phyloP scores from a whole-genome alignment of 2,329 filamentous ascomycete genomes.

The Ophiostoma pallidulum region DNA sequence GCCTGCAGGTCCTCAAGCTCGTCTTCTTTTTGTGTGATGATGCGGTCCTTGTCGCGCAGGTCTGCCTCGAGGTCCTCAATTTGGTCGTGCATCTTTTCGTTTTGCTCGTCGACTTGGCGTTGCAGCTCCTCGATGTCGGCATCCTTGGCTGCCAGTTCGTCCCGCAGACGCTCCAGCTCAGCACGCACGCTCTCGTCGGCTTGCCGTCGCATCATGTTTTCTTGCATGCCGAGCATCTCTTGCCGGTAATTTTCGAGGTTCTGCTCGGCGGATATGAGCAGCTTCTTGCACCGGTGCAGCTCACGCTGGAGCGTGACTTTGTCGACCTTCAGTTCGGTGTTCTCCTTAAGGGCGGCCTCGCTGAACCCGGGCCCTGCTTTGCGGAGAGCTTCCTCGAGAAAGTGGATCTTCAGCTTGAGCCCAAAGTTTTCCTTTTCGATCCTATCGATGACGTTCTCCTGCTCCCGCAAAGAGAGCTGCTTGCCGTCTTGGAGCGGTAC shows the following conservation, averaged over 20 bases:
- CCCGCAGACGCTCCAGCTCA: conserved; percentile 49
- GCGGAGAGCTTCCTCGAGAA: conserved; percentile 79
- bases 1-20: conserved; percentile 45
- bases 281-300: conserved; percentile 76
- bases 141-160: conserved; percentile 47
- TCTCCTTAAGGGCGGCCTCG: conserved; percentile 81
- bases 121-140: conserved; percentile 52
- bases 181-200: conserved; percentile 58
- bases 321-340: conserved; percentile 91
- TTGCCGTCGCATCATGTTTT: conserved; percentile 68
- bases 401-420: conserved; percentile 93
- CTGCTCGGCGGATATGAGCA: conserved; percentile 69
- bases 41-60: conserved; percentile 63
- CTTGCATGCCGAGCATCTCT: conserved; percentile 73
- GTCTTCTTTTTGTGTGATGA: conserved; percentile 65
- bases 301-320: conserved; percentile 84
- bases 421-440: conserved; percentile 99
- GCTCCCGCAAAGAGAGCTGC: conserved; percentile 82
- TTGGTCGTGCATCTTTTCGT: conserved; percentile 61
- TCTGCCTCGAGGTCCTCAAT: conserved; percentile 69
- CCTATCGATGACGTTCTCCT: conserved; percentile 89
- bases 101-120: conserved; percentile 46
- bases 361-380: conserved; percentile 87
- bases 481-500: conserved; percentile 76
- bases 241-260: conserved; percentile 77